These are phyloP conservation scores for Plantago major DNA, from an alignment of 257 asterid species.

Conservation along the genomic window DNA sequence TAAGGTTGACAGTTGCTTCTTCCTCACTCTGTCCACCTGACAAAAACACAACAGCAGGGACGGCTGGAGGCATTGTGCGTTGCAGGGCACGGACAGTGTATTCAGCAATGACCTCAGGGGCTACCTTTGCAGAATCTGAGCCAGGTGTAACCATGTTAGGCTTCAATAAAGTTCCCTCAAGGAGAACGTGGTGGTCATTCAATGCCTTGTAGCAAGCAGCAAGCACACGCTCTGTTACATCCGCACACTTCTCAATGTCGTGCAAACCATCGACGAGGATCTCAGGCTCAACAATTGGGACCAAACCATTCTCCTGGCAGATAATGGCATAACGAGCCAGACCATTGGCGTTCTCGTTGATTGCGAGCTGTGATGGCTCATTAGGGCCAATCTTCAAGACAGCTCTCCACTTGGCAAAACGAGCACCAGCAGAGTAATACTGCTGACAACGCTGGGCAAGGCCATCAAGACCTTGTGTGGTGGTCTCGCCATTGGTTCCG, in stretches of 20 bases:
- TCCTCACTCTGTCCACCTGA: constrained; percentile 98
- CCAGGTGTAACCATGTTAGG: constrained; percentile 88
- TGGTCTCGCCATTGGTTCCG: constrained; percentile 92
- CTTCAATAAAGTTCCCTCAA: constrained; percentile 68
- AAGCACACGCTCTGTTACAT: constrained; percentile 68
- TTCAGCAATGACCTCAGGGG: constrained; percentile 71
- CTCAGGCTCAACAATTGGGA: constrained; percentile 77
- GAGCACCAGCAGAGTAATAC: constrained; percentile 75
- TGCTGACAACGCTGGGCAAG: constrained; percentile 80
- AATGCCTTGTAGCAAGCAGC: constrained; percentile 76
- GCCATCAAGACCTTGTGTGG: constrained; percentile 94
- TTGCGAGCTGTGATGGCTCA: constrained; percentile 84
- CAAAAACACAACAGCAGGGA: constrained; percentile 86
- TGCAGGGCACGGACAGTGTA: constrained; percentile 82
- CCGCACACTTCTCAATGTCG: constrained; percentile 57
- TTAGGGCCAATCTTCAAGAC: constrained; percentile 79
- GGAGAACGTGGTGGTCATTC: constrained; percentile 66
- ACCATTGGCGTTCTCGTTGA: constrained; percentile 82
- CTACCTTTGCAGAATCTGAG: constrained; percentile 50
- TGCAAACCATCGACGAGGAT: constrained; percentile 76
- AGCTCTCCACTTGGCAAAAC: constrained; percentile 94
- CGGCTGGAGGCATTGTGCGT: constrained; percentile 92
- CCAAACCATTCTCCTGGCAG: constrained; percentile 88
- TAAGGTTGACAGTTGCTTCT: constrained; percentile 77
- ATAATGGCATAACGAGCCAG: constrained; percentile 91